Evolutionary conservation across 768 basidiomycete species (phyloP).

Genomic region (Termitomyces sp.): DNA sequence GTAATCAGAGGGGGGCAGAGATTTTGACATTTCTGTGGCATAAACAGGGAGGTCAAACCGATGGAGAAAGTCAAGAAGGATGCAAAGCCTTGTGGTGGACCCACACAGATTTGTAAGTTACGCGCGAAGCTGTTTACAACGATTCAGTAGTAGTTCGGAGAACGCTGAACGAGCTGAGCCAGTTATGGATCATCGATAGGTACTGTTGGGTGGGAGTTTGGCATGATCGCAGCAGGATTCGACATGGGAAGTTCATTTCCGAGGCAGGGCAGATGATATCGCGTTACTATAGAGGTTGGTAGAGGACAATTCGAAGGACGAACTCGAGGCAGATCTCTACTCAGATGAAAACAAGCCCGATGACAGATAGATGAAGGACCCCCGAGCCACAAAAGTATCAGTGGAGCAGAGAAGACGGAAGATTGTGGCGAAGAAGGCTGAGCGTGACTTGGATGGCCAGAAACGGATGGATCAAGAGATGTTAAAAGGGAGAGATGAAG

Average conservation of each 20-base stretch:
- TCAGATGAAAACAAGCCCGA: background rate
- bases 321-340: constrained; percentile 3
- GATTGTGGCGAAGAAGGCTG: constrained; percentile 8
- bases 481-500: constrained; percentile 13
- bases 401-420: background rate
- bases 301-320: background rate
- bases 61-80: constrained; percentile 9
- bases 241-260: constrained; percentile 33
- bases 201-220: constrained; percentile 7
- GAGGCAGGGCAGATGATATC: constrained; percentile 18
- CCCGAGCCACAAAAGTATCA: background rate
- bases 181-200: constrained; percentile 15
- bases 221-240: constrained; percentile 11
- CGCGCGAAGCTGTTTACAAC: background rate
- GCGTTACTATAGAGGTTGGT: background rate
- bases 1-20: constrained; percentile 3
- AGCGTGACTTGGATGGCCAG: constrained; percentile 1
- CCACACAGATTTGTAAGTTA: background rate
- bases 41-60: constrained; percentile 3
- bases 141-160: background rate
- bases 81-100: constrained; percentile 1
- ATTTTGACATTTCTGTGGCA: constrained; percentile 4
- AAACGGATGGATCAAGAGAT: constrained; percentile 15
- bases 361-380: background rate
- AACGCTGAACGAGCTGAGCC: background rate